Evolutionary conservation across 78 protist species (phyloP), one percentile per base, ranked within the genome.

Genomic region (Planoprotostelium fungivorum): DNA sequence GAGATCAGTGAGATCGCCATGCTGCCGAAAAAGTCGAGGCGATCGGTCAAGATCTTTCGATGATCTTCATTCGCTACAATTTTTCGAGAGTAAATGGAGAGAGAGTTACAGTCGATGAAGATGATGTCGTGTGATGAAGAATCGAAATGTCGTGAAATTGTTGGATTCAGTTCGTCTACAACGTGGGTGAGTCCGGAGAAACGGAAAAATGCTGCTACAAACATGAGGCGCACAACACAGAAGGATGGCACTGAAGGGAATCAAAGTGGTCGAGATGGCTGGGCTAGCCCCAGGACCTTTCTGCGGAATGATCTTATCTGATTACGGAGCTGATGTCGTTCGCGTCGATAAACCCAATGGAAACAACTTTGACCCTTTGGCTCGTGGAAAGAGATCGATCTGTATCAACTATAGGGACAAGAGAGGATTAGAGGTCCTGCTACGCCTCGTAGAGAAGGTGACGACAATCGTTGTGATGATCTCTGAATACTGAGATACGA

Each of bases 271-370:
- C 34, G 93, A 90, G 36, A 73, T 90, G 89, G 85, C 86, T 31
- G 93, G 93, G 0, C 85, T 90, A 31, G 93, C 93, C n/a, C 93
- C 93, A 23, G 92, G 36, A 1, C 89, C 93, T 9, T 88, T 87
- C 84, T 93, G 92, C 51, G 94, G 94, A 0, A 89, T 93, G 92
- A 38, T 92, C 5, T 25, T 95, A 23, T 84, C 91, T 0, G 97
- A 96, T 51, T 96, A 93, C 38, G 97, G 97, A 5, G 97, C 97
- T 0, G 90, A 90, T 0, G 97, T 96, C 1, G 89, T 96, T 23
- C 90, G 97, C 1, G 95, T 96, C 34, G 97, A 96, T 88, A 1
- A 94, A 25, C 86, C 83, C 0, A 85, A 16, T 29, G 36, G 37
- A n/a, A 1, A 0, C 37, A 63, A n/a, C 28, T 35, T 63, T 0